phyloP scores from a whole-genome alignment of 306 rosid species.

The Cucurbita moschata region DNA sequence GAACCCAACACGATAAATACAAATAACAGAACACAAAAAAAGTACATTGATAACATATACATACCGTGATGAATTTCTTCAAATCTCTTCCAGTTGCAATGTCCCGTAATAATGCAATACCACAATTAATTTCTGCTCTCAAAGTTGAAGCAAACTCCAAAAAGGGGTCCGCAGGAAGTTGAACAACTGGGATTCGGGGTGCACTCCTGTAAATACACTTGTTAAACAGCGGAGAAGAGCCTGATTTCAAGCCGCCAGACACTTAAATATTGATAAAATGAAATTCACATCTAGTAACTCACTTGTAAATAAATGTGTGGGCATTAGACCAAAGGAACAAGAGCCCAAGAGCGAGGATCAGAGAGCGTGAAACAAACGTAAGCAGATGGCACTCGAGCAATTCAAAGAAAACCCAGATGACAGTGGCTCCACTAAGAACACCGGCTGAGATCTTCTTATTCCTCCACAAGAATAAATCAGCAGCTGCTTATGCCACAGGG shows the following conservation, averaged over 20 bases:
- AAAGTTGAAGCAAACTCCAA: conserved; percentile 54
- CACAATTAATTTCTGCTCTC: conserved; percentile 49
- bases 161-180: conserved; percentile 64
- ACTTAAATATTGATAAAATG: background rate
- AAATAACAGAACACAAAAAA: background rate
- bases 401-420: conserved; percentile 62
- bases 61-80: conserved; percentile 74
- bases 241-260: background rate
- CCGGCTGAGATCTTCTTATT: conserved; percentile 78
- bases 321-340: conserved; percentile 90
- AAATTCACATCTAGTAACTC: conserved; percentile 11
- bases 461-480: conserved; percentile 80
- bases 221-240: background rate
- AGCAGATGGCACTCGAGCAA: conserved; percentile 75
- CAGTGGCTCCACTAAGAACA: conserved; percentile 57
- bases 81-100: conserved; percentile 87
- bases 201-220: conserved; percentile 28
- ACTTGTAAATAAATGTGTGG: conserved; percentile 73
- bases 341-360: conserved; percentile 41
- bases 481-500: conserved; percentile 38
- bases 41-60: conserved; percentile 6
- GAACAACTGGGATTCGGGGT: conserved; percentile 63
- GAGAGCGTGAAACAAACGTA: conserved; percentile 51
- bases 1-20: background rate
- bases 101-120: conserved; percentile 38